phyloP scores from a whole-genome alignment of 139 green algal genomes.

The Penium margaritaceum region DNA sequence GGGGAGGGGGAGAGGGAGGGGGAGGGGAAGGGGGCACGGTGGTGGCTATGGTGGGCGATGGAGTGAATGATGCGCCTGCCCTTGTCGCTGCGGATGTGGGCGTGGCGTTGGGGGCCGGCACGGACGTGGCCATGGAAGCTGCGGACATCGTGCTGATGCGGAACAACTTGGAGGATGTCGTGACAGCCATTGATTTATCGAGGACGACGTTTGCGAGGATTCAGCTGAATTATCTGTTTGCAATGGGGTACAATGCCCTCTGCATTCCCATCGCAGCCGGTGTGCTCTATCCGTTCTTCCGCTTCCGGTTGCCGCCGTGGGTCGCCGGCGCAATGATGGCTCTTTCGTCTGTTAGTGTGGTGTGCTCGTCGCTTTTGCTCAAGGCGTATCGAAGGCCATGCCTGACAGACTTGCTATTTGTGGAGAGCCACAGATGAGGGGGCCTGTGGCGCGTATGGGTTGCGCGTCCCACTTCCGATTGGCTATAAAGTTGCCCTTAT shows the following conservation, averaged over 20 bases:
- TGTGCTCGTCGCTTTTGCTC: constrained; percentile 73
- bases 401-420: constrained; percentile 29
- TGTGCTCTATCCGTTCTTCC: constrained; percentile 62
- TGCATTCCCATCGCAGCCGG: constrained; percentile 75
- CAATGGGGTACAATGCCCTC: constrained; percentile 88
- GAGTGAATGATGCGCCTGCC: constrained; percentile 92
- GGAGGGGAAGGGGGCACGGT: too few relatives aligned
- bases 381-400: constrained; percentile 62
- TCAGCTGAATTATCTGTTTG: constrained; percentile 83
- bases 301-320: constrained; percentile 82
- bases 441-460: too few relatives aligned
- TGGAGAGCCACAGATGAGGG: too few relatives aligned
- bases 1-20: background rate
- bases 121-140: constrained; percentile 70
- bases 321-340: constrained; percentile 84
- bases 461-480: too few relatives aligned
- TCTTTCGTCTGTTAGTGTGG: constrained; percentile 73
- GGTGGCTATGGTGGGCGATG: constrained; percentile 96
- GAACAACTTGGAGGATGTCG: constrained; percentile 75
- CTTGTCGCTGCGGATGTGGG: constrained; percentile 87
- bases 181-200: constrained; percentile 80
- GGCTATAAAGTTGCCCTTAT: too few relatives aligned
- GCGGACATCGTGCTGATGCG: constrained; percentile 91
- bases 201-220: constrained; percentile 76
- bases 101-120: constrained; percentile 79